Conservation (phyloP, 768 basidiomycete species). For the Collybiopsis luxurians region DNA sequence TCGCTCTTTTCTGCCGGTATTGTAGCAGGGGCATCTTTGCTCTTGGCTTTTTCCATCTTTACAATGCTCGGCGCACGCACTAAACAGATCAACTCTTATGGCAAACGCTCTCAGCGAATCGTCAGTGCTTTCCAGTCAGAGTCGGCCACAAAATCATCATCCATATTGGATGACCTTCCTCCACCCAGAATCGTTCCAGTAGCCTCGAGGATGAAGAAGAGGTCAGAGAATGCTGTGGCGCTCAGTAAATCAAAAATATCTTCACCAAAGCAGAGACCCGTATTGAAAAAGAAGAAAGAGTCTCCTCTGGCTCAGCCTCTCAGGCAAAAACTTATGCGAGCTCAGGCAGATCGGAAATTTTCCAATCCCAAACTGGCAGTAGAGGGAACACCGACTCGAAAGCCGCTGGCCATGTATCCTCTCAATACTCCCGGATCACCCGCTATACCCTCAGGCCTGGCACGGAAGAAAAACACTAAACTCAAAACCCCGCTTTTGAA, state of each 20-base stretch:
- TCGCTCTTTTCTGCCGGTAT: slow-evolving; percentile 10
- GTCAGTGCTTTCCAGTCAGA: slow-evolving; percentile 42
- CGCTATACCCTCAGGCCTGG: slow-evolving; percentile 22
- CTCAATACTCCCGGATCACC: slow-evolving; percentile 39
- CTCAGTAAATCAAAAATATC: slow-evolving; percentile 27
- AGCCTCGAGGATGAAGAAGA: slow-evolving; percentile 45
- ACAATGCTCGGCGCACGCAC: slow-evolving; percentile 59
- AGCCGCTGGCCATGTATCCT: slow-evolving; percentile 37
- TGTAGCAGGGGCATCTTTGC: neutral
- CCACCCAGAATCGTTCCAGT: slow-evolving; percentile 33
- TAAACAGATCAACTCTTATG: slow-evolving; percentile 65
- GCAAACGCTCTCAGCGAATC: slow-evolving; percentile 60
- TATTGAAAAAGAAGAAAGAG: slow-evolving; percentile 15
- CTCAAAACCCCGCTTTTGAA: slow-evolving; percentile 24
- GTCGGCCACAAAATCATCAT: slow-evolving; percentile 25
- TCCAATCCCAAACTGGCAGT: slow-evolving; percentile 5
- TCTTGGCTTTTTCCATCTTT: neutral
- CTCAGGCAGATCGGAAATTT: neutral
- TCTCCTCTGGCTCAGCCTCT: slow-evolving; percentile 4
- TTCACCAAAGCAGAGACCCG: slow-evolving; percentile 35
- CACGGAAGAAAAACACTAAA: slow-evolving; percentile 19
- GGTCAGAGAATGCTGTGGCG: slow-evolving; percentile 34
- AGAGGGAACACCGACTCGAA: slow-evolving; percentile 21
- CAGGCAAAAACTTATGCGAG: slow-evolving; percentile 7
- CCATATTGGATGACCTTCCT: slow-evolving; percentile 44